phyloP scores from a whole-genome alignment of 306 rosid genomes.

The Fragaria iinumae region DNA sequence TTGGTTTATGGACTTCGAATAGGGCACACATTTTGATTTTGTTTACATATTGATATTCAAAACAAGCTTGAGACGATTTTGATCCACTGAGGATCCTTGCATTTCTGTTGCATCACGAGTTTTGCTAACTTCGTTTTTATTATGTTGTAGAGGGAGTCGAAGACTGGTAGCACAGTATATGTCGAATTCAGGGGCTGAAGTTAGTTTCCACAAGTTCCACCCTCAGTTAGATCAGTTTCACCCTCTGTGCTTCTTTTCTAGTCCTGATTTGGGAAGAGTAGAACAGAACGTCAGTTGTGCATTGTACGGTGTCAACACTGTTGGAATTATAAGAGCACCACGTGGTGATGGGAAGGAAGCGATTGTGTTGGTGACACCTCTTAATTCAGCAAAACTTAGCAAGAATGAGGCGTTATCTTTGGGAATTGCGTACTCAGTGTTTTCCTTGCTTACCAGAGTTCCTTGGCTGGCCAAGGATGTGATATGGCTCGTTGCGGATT shows the following conservation, averaged over 20 bases:
- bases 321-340: conserved; percentile 92
- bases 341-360: conserved; percentile 98
- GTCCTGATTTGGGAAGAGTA: conserved; percentile 56
- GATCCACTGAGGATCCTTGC: not conserved
- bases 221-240: conserved; percentile 59
- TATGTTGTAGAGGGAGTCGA: conserved; percentile 60
- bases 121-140: not conserved
- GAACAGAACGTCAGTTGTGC: conserved; percentile 61
- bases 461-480: conserved; percentile 96
- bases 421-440: conserved; percentile 80
- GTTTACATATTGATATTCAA: not conserved
- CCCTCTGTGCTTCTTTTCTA: conserved; percentile 76
- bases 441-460: conserved; percentile 78
- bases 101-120: not conserved
- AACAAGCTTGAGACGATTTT: not conserved
- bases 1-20: not conserved
- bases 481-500: conserved; percentile 87
- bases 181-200: conserved; percentile 75
- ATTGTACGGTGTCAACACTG: conserved; percentile 57
- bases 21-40: not conserved
- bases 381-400: conserved; percentile 49
- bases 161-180: conserved; percentile 64
- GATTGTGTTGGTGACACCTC: conserved; percentile 86
- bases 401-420: conserved; percentile 67
- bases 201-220: conserved; percentile 71